Evolutionary conservation across 805 yeast genomes (phyloP), one percentile per base, ranked within the genome.

Genomic region (Ogataea chonburiensis): DNA sequence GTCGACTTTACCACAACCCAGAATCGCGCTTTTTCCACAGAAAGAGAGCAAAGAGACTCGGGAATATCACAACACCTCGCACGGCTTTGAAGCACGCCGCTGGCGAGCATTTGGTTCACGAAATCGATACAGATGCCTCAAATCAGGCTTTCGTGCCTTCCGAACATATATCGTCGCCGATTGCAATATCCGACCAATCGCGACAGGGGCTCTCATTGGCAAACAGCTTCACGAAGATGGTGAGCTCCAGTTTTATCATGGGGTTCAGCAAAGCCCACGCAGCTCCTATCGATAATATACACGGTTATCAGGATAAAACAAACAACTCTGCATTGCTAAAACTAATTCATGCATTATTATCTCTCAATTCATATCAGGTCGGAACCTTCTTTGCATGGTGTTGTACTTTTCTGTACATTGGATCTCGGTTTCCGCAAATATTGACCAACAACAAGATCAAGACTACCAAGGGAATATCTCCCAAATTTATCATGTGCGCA

Each of bases 341-440:
- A 31, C 33, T 55, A 5, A 29, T 55, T 1, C 40, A 25, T 19
- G 37, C 44, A 23, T 17, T 55, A 5, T 10, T 37, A 2, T 35
- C 53, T 1, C 29, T 55, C 25, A 41, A 46, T 26, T 25, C 28
- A 3, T 31, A 38, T 19, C 42, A 46, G 12, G 8, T 53, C 8
- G 67, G 66, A 1, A 49, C 46, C 17, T 17, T 56, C 3, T 42
- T 75, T 13, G 79, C 80, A 0, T 75, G 80, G 80, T 48, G 63
- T 3, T 74, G 79, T 42, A 70, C 80, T 1, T 37, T 52, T 5
- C 66, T 75, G 1, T 75, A 75, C 43, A 56, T 74, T 31, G 40
- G 64, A 7, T 75, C 80, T 3, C 54, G 81, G 35, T 60, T 73
- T 25, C 81, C 81, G 0, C 81, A 75, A 43, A 52, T 75, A 17